Conservation (phyloP, 2,329 filamentous ascomycete species). For the Reticulascus tulasneorum region DNA sequence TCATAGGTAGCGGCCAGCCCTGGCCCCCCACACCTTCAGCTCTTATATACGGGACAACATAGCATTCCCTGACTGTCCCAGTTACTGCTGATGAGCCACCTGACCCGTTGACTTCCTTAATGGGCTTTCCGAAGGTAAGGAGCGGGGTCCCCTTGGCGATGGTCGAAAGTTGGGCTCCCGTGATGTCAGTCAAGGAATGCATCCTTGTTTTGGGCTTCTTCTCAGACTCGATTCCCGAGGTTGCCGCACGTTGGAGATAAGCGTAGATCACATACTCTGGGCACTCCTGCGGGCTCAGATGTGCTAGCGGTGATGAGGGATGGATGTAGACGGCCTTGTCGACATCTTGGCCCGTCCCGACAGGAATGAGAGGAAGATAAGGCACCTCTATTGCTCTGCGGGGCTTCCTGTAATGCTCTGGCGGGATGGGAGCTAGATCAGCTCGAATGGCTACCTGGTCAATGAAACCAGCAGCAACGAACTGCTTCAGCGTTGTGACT, state of each 20-base stretch:
- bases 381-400: conserved; percentile 87
- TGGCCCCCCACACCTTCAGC: conserved; percentile 63
- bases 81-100: too few relatives aligned
- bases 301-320: conserved; percentile 75
- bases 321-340: conserved; percentile 81
- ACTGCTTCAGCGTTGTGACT: conserved; percentile 79
- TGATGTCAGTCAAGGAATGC: conserved; percentile 79
- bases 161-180: conserved; percentile 68
- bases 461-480: conserved; percentile 87
- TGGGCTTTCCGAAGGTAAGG: conserved; percentile 80
- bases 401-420: conserved; percentile 64
- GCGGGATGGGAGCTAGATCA: conserved; percentile 74
- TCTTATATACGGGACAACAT: conserved; percentile 74
- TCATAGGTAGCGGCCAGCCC: conserved; percentile 83
- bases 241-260: conserved; percentile 72
- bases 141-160: conserved; percentile 83
- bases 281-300: conserved; percentile 65
- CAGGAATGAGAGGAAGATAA: conserved; percentile 78
- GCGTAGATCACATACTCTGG: conserved; percentile 87
- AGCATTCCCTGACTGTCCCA: conserved; percentile 63
- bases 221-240: conserved; percentile 45
- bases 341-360: conserved; percentile 42
- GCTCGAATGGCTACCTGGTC: conserved; percentile 92
- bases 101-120: conserved; percentile 77
- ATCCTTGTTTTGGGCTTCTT: conserved; percentile 74